These are phyloP conservation scores for Paraphaeosphaeria minitans DNA, from an alignment of 2,329 filamentous ascomycete species.

Conservation along the genomic window DNA sequence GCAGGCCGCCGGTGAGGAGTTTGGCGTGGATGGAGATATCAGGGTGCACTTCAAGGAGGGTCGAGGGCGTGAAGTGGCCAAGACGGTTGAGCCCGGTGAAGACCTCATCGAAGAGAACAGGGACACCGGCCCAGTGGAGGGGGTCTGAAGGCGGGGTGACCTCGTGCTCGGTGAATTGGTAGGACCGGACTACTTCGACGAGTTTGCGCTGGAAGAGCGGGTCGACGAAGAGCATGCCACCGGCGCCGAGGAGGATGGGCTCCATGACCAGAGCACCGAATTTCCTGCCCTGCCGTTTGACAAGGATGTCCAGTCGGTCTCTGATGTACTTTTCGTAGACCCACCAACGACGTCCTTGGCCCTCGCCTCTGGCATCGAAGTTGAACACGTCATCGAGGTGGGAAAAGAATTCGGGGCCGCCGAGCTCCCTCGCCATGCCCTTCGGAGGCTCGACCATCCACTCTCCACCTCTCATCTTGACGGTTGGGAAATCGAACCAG, in stretches of 20 bases:
- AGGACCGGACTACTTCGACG: slow-evolving; percentile 67
- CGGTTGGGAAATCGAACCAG: slow-evolving; percentile 80
- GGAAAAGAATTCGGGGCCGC: slow-evolving; percentile 44
- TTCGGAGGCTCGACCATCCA: slow-evolving; percentile 69
- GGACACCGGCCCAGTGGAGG: slow-evolving; percentile 71
- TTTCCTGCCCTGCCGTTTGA: slow-evolving; percentile 61
- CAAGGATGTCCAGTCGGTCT: slow-evolving; percentile 58
- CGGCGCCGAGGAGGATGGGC: slow-evolving; percentile 78
- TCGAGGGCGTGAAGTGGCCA: slow-evolving; percentile 71
- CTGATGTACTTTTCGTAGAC: slow-evolving; percentile 66
- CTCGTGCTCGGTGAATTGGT: slow-evolving; percentile 55
- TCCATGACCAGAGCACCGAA: slow-evolving; percentile 83
- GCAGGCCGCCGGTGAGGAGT: slow-evolving; percentile 77
- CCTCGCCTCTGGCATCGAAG: slow-evolving; percentile 47
- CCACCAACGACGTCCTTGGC: slow-evolving; percentile 15
- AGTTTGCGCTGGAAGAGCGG: slow-evolving; percentile 79
- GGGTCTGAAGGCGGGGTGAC: neutral
- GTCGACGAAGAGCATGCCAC: slow-evolving; percentile 82
- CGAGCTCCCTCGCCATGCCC: slow-evolving; percentile 55
- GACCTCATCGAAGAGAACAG: slow-evolving; percentile 83
- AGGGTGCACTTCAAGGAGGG: slow-evolving; percentile 69
- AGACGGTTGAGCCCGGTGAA: slow-evolving; percentile 86
- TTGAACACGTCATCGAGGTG: slow-evolving; percentile 44
- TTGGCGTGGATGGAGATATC: slow-evolving; percentile 85
- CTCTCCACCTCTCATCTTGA: slow-evolving; percentile 67